Evolutionary conservation across 345 rosid genomes (phyloP).

Genomic region (Murraya paniculata): DNA sequence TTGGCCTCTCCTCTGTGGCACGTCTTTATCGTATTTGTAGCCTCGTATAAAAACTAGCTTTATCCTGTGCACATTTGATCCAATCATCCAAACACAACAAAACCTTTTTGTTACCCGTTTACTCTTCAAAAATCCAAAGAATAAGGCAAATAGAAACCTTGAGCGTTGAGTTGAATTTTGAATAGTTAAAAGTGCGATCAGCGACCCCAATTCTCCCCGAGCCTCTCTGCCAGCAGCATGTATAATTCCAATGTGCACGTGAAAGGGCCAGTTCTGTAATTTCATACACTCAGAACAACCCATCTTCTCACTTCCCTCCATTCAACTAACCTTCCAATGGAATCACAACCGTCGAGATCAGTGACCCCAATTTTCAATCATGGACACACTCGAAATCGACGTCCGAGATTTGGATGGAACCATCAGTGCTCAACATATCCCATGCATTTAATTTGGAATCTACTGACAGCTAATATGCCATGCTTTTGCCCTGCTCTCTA

Average conservation of each 20-base stretch:
- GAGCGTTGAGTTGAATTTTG: too few species aligned
- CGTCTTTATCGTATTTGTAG: too few species aligned
- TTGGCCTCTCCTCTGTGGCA: too few species aligned
- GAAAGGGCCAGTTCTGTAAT: neutral
- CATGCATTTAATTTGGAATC: constrained; percentile 10
- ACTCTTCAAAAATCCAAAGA: too few species aligned
- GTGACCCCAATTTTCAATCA: neutral
- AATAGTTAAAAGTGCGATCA: too few species aligned
- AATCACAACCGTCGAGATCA: constrained; percentile 1
- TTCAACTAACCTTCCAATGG: neutral
- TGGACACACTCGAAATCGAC: constrained; percentile 3
- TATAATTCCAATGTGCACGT: constrained; percentile 6
- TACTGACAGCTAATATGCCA: constrained; percentile 25
- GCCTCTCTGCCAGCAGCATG: neutral
- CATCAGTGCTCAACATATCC: constrained; percentile 1
- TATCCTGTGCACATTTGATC: too few species aligned
- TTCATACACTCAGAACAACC: neutral
- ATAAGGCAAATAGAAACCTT: too few species aligned
- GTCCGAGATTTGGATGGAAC: constrained; percentile 11
- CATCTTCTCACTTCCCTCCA: neutral
- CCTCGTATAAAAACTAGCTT: too few species aligned
- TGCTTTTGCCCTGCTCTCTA: constrained; percentile 1
- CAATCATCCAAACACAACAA: too few species aligned
- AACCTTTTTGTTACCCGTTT: too few species aligned
- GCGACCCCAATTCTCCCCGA: neutral